Conservation (phyloP, 768 basidiomycete genomes). For the Mycena polygramma region DNA sequence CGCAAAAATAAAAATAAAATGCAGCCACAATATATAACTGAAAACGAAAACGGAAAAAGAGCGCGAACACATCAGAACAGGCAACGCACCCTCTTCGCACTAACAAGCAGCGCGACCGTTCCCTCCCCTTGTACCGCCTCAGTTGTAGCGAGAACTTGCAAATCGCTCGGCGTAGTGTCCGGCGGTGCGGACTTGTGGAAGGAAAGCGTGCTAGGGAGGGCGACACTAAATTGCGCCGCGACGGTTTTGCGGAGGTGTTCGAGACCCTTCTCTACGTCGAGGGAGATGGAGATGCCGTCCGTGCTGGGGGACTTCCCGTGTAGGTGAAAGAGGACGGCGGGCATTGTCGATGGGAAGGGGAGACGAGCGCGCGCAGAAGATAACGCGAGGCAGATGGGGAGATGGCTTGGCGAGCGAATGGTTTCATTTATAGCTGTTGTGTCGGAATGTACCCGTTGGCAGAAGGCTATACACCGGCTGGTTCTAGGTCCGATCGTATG, state of each 20-base stretch:
- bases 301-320: slow-evolving; percentile 27
- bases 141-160: neutral
- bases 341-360: slow-evolving; percentile 1
- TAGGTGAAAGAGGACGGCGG: slow-evolving; percentile 24
- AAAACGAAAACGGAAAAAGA: no score
- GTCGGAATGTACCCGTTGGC: no score
- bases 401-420: no score
- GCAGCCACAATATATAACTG: no score
- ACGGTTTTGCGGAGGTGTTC: slow-evolving; percentile 24
- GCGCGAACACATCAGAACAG: neutral
- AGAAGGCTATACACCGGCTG: no score
- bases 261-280: neutral
- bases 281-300: slow-evolving; percentile 25
- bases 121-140: slow-evolving; percentile 11
- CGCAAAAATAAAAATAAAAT: no score
- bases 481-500: no score
- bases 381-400: no score
- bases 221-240: slow-evolving; percentile 23
- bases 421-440: no score
- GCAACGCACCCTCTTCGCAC: slow-evolving; percentile 28
- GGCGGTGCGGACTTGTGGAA: slow-evolving; percentile 19
- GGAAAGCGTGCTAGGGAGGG: slow-evolving; percentile 14
- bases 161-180: slow-evolving; percentile 10
- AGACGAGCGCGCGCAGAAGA: no score
- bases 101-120: slow-evolving; percentile 24